Evolutionary conservation across 306 rosid species (phyloP), one percentile per base, ranked within the genome.

Genomic region (Malus fusca): DNA sequence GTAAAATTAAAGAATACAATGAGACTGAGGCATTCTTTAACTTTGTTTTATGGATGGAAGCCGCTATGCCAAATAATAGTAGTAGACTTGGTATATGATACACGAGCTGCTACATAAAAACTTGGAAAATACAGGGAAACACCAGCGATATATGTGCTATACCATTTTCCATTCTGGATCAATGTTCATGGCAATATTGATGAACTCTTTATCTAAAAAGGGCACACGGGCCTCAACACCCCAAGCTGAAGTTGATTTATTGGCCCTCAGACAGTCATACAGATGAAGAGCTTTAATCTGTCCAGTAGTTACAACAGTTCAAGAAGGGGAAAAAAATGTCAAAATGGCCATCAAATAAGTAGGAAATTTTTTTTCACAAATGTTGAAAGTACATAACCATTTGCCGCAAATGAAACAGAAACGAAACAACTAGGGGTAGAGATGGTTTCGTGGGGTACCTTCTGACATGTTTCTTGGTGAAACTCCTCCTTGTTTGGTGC

Each of bases 171-270:
- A 92, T 61, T 92, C 98, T 8, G 99, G 99, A 85, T 95, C 98
- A 1, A 95, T 87, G 84, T 80, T 66, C 98, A 95, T 95, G 52
- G 97, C 93, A 40, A 74, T 66, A 77, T 73, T 82, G 78, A 95
- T 80, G 79, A 95, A 95, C 52, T 85, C 93, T 88, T 90, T 92
- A 73, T 95, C 99, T 33, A 95, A 85, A 88, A 95, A 92, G 18
- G 99, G 99, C 31, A 95, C 99, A 77, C 98, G 97, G 75, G 99
- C 98, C 96, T 95, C 99, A 42, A 95, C 64, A 79, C 99, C 98
- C 99, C 99, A 92, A 69, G 99, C 99, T 77, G 99, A 88, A 80
- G 98, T 95, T 58, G 99, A 83, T 81, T 95, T 95, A 75, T 90
- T 95, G 74, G 98, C 99, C 87, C 98, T 87, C 87, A 95, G 82